A percentile compares a stretch with the other conserved stretches of the same genome.
Evolutionary conservation across 306 rosid genomes (phyloP).

Genomic region (Geum urbanum): DNA sequence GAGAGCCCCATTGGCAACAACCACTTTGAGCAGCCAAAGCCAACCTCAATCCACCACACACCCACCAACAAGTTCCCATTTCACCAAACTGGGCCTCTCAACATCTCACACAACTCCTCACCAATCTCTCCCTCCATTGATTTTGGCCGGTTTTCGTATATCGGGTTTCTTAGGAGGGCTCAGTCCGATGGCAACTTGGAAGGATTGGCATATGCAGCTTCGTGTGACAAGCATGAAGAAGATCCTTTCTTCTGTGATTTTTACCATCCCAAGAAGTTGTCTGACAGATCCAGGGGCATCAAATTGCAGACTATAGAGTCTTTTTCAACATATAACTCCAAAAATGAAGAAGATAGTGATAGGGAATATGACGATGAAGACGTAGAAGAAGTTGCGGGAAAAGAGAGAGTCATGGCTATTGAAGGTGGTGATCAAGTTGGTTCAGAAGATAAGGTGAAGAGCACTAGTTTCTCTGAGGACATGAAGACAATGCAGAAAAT

Average conservation of each 20-base stretch:
- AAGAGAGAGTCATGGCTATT: constrained; percentile 13
- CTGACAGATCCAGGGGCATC: constrained; percentile 26
- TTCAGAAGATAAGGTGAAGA: constrained; percentile 21
- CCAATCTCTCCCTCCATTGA: constrained; percentile 73
- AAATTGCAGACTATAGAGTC: constrained; percentile 61
- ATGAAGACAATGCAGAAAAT: constrained; percentile 28
- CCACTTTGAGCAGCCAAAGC: constrained; percentile 40
- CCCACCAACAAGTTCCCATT: constrained; percentile 33
- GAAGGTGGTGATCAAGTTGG: constrained; percentile 4
- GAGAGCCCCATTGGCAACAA: constrained; percentile 30
- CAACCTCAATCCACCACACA: constrained; percentile 30
- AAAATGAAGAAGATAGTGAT: constrained; percentile 45
- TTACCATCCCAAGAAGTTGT: constrained; percentile 22
- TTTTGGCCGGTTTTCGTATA: constrained; percentile 20
- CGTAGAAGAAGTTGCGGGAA: constrained; percentile 17
- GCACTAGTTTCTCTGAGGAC: constrained; percentile 32
- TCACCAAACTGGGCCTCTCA: constrained; percentile 36
- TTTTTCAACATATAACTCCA: constrained; percentile 23
- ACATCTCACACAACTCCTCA: constrained; percentile 53
- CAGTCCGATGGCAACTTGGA: constrained; percentile 83
- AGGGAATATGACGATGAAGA: constrained; percentile 31
- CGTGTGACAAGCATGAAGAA: constrained; percentile 39
- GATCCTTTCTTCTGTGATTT: constrained; percentile 26
- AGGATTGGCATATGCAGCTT: constrained; percentile 35
- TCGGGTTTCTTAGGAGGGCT: constrained; percentile 62